Evolutionary conservation across 768 basidiomycete species (phyloP).

Genomic region (Tephrocybe sp.): DNA sequence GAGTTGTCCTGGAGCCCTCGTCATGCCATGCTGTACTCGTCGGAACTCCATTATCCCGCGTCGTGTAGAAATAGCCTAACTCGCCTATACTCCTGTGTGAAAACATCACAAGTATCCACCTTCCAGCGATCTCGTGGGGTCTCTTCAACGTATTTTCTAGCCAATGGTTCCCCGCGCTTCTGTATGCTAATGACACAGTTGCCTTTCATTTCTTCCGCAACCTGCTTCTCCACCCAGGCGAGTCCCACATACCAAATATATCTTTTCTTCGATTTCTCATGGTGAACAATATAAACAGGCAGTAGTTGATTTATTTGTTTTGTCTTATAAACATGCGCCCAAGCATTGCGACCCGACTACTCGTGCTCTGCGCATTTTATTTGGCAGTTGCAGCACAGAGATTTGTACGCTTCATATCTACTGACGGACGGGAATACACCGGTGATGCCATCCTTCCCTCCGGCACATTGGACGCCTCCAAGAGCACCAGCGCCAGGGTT

Average conservation of each 20-base stretch:
- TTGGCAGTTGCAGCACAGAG: slow-evolving; percentile 22
- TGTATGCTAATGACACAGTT: too few relatives aligned
- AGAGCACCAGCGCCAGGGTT: slow-evolving; percentile 24
- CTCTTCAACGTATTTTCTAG: too few relatives aligned
- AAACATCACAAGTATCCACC: too few relatives aligned
- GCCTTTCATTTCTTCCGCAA: too few relatives aligned
- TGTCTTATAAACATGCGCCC: slow-evolving; percentile 9
- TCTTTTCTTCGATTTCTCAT: slow-evolving; percentile 8
- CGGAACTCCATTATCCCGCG: too few relatives aligned
- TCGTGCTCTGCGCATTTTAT: slow-evolving; percentile 9
- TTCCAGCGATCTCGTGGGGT: too few relatives aligned
- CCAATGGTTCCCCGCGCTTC: too few relatives aligned
- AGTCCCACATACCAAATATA: slow-evolving; percentile 1
- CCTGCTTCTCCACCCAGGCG: too few relatives aligned
- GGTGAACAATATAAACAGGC: slow-evolving; percentile 7
- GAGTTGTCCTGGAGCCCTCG: too few relatives aligned
- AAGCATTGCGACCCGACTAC: not conserved
- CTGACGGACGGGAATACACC: slow-evolving; percentile 26
- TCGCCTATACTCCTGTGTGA: too few relatives aligned
- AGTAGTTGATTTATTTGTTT: not conserved
- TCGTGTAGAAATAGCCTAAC: too few relatives aligned
- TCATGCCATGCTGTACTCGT: too few relatives aligned
- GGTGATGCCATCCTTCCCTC: slow-evolving; percentile 26
- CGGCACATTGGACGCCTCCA: slow-evolving; percentile 21
- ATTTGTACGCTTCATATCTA: slow-evolving; percentile 28